Evolutionary conservation across 2,329 filamentous ascomycete species (phyloP).

Genomic region (Xylariaceae sp.): DNA sequence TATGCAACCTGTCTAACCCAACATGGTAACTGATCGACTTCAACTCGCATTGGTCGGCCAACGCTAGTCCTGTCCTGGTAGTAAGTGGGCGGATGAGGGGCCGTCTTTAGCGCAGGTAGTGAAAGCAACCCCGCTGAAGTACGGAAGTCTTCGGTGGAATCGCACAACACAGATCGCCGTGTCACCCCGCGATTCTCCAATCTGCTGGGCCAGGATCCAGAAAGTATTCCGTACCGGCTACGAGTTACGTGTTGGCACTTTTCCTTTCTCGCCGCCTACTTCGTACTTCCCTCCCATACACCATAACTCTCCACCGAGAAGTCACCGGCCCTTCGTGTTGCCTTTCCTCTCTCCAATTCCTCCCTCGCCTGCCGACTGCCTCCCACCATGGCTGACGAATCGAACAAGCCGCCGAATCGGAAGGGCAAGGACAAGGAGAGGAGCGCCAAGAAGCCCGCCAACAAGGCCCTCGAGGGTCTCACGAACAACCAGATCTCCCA

Average conservation of each 20-base stretch:
- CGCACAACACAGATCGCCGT: not conserved
- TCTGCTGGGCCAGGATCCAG: not conserved
- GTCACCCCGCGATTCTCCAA: not conserved
- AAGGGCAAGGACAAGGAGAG: constrained; percentile 36
- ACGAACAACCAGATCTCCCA: constrained; percentile 56
- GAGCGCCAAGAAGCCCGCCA: constrained; percentile 47
- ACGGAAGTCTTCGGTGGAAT: not conserved
- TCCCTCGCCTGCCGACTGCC: not conserved
- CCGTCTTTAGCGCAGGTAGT: too few species aligned
- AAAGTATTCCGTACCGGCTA: too few species aligned
- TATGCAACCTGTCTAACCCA: not conserved
- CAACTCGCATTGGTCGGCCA: not conserved
- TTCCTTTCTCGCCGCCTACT: not conserved
- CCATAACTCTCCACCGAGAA: not conserved
- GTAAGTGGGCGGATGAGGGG: not conserved
- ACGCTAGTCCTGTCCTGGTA: not conserved
- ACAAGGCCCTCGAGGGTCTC: constrained; percentile 48
- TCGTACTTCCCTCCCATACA: not conserved
- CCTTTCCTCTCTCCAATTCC: not conserved
- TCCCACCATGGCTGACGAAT: constrained; percentile 47
- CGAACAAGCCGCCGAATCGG: constrained; percentile 52
- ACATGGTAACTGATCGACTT: not conserved
- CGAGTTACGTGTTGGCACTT: not conserved
- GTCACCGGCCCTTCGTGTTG: not conserved
- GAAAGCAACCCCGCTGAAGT: not conserved